phyloP scores from a whole-genome alignment of 495 filamentous ascomycete genomes.

The Thozetella sp. region DNA sequence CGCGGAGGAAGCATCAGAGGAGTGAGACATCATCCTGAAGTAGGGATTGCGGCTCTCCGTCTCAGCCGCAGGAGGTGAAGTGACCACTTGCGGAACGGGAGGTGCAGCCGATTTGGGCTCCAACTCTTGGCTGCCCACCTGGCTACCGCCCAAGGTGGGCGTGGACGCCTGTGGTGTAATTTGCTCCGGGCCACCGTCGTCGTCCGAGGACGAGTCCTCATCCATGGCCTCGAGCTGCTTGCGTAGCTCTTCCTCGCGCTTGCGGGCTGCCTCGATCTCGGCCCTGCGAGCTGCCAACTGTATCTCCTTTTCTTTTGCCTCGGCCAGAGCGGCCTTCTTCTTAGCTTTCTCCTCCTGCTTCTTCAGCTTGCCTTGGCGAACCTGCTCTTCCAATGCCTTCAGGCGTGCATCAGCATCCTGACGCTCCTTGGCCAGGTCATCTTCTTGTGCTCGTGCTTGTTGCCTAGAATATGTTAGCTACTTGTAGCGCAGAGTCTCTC shows the following conservation, averaged over 20 bases:
- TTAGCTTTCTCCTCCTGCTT: slow-evolving; percentile 92
- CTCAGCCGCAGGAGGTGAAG: slow-evolving; percentile 49
- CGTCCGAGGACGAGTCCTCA: slow-evolving; percentile 79
- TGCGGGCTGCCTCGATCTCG: slow-evolving; percentile 88
- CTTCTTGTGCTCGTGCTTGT: slow-evolving; percentile 74
- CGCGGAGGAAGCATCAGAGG: slow-evolving; percentile 45
- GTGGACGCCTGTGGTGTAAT: slow-evolving; percentile 84
- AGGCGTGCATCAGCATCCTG: slow-evolving; percentile 82
- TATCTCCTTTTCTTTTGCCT: slow-evolving; percentile 87
- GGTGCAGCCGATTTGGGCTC: slow-evolving; percentile 52
- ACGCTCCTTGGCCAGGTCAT: slow-evolving; percentile 76
- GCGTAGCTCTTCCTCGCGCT: slow-evolving; percentile 85
- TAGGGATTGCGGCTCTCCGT: slow-evolving; percentile 53
- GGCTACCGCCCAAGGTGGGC: slow-evolving; percentile 61
- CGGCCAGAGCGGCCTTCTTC: slow-evolving; percentile 83
- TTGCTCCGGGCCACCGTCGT: slow-evolving; percentile 82
- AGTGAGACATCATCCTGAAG: slow-evolving; percentile 52
- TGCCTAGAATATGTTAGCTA: slow-evolving; percentile 58
- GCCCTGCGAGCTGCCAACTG: slow-evolving; percentile 83
- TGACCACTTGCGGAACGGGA: slow-evolving; percentile 42
- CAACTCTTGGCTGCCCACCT: slow-evolving; percentile 52
- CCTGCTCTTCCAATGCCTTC: slow-evolving; percentile 88
- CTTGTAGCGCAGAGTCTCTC: not conserved
- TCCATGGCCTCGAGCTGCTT: slow-evolving; percentile 83
- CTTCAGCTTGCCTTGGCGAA: slow-evolving; percentile 92